phyloP scores from a whole-genome alignment of 2,329 filamentous ascomycete species.

The Lachnellula cervina region DNA sequence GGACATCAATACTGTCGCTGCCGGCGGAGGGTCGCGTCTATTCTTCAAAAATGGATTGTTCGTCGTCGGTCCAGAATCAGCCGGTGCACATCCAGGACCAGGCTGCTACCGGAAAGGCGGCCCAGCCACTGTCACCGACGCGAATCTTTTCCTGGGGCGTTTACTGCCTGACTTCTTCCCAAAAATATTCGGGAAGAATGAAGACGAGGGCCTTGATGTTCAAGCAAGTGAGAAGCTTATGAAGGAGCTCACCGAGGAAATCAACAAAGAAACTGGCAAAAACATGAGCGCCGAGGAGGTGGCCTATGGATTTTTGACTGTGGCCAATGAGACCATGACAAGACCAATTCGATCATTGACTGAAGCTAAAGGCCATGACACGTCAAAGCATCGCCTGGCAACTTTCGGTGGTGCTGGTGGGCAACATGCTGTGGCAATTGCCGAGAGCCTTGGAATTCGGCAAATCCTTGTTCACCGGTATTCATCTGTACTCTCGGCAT shows the following conservation, averaged over 20 bases:
- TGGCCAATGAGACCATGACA: slow-evolving; percentile 90
- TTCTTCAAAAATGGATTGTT: slow-evolving; percentile 90
- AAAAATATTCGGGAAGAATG: slow-evolving; percentile 88
- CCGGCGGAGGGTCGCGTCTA: slow-evolving; percentile 77
- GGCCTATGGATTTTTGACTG: slow-evolving; percentile 82
- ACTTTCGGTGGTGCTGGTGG: slow-evolving; percentile 91
- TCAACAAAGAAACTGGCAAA: slow-evolving; percentile 70
- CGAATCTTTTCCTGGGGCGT: slow-evolving; percentile 79
- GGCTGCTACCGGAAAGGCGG: slow-evolving; percentile 89
- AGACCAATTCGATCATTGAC: slow-evolving; percentile 85
- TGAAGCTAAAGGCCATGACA: slow-evolving; percentile 88
- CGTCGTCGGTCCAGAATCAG: slow-evolving; percentile 84
- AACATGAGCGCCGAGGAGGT: slow-evolving; percentile 77
- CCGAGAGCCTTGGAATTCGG: slow-evolving; percentile 74
- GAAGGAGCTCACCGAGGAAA: slow-evolving; percentile 67
- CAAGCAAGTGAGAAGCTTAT: slow-evolving; percentile 72
- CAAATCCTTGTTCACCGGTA: slow-evolving; percentile 85
- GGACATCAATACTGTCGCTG: slow-evolving; percentile 92
- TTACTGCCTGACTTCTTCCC: slow-evolving; percentile 89
- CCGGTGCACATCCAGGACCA: slow-evolving; percentile 82
- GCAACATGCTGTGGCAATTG: slow-evolving; percentile 89
- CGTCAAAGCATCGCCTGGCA: slow-evolving; percentile 81
- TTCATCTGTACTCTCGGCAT: slow-evolving; percentile 83
- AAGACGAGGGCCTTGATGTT: slow-evolving; percentile 73
- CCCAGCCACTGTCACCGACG: slow-evolving; percentile 88